A percentile compares a stretch with the other conserved stretches of the same genome.
These are phyloP conservation scores for Cystobasidium onofrii DNA, from an alignment of 768 basidiomycete genomes.

Conservation along the genomic window DNA sequence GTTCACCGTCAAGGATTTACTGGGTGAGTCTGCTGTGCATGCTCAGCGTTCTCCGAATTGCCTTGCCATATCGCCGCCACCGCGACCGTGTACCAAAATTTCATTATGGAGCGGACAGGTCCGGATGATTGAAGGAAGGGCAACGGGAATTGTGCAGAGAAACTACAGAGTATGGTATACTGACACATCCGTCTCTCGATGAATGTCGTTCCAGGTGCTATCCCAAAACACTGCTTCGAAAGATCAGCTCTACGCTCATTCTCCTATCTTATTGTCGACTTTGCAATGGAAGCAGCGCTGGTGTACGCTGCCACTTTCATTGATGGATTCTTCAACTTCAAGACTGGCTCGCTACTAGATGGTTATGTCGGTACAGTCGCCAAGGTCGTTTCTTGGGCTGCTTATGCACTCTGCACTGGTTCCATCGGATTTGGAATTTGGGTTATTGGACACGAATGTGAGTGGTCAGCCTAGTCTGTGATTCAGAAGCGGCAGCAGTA, in stretches of 20 bases:
- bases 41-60: too few species aligned
- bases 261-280: constrained; percentile 69
- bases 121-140: neutral
- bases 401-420: constrained; percentile 48
- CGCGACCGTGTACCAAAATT: neutral
- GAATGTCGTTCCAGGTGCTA: constrained; percentile 30
- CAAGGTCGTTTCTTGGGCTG: constrained; percentile 38
- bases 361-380: constrained; percentile 56
- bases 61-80: neutral
- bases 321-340: constrained; percentile 51
- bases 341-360: constrained; percentile 51
- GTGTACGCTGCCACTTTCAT: constrained; percentile 64
- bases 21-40: neutral
- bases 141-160: too few species aligned
- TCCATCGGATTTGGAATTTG: constrained; percentile 85
- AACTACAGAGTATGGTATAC: neutral
- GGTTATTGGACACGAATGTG: constrained; percentile 58
- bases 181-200: neutral
- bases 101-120: too few species aligned
- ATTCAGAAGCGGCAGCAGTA: too few species aligned
- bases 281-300: constrained; percentile 58
- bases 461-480: neutral
- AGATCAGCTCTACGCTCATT: constrained; percentile 75
- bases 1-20: constrained; percentile 40
- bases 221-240: constrained; percentile 66